phyloP scores from a whole-genome alignment of 169 alveolate genomes.

The Eimeria maxima region DNA sequence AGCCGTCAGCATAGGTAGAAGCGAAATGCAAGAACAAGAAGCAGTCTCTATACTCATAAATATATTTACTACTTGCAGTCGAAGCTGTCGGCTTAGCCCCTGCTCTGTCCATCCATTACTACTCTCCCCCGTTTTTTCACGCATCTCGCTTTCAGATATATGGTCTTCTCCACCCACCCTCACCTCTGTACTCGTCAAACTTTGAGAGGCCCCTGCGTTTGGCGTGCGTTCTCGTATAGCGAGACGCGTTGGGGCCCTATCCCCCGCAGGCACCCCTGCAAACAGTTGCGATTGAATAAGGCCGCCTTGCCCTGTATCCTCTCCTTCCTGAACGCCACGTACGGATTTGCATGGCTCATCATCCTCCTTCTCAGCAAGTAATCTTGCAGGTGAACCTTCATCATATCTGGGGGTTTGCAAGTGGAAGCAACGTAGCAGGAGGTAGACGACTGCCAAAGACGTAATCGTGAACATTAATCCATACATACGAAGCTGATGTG shows the following conservation, averaged over 20 bases:
- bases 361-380: neutral
- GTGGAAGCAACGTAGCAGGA: neutral
- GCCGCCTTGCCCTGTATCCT: neutral
- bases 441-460: neutral
- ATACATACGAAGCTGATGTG: neutral
- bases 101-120: neutral
- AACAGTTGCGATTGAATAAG: neutral
- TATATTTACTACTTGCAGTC: neutral
- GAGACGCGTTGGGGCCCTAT: neutral
- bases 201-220: neutral
- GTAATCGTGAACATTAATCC: neutral
- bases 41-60: neutral
- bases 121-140: neutral
- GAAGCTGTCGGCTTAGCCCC: neutral
- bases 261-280: neutral
- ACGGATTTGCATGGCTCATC: neutral
- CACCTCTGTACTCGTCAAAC: neutral
- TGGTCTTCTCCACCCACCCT: neutral
- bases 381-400: neutral
- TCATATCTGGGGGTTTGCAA: neutral
- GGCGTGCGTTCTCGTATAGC: neutral
- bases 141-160: neutral
- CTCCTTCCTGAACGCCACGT: neutral
- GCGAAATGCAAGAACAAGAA: neutral
- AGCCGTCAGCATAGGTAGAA: neutral